Conservation (phyloP, 2,329 filamentous ascomycete species). For the Ascochyta pisi region DNA sequence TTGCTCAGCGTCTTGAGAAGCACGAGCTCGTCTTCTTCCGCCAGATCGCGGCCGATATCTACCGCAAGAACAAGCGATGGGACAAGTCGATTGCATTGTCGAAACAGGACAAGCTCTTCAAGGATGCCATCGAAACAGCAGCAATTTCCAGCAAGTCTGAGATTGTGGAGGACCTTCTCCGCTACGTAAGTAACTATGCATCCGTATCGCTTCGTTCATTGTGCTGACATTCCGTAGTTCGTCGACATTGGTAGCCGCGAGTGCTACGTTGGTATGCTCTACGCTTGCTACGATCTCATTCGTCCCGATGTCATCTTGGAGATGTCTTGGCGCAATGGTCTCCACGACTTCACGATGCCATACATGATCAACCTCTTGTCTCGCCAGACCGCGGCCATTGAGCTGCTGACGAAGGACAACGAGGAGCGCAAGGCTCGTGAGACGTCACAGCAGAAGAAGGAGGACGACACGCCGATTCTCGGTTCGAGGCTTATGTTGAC, state of each 20-base stretch:
- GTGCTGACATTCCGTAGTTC: conserved; percentile 68
- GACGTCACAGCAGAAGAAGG: conserved; percentile 81
- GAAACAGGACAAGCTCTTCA: conserved; percentile 99
- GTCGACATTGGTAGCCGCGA: conserved; percentile 99
- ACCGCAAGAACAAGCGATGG: conserved; percentile 99
- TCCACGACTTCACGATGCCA: conserved; percentile 98
- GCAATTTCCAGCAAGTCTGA: conserved; percentile 90
- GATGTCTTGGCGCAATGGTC: conserved; percentile 93
- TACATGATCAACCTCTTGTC: conserved; percentile 99
- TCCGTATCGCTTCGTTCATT: no score
- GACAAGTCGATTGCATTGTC: conserved; percentile 97
- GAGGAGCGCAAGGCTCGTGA: conserved; percentile 82
- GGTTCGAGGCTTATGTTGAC: conserved; percentile 95
- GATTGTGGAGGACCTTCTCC: conserved; percentile 92
- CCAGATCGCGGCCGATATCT: conserved; percentile 97
- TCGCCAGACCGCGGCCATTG: conserved; percentile 87
- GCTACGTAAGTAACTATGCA: conserved; percentile 79
- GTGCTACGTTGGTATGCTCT: conserved; percentile 99
- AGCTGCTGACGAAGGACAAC: conserved; percentile 89
- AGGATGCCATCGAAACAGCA: conserved; percentile 97
- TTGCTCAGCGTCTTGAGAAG: conserved; percentile 92
- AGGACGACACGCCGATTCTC: conserved; percentile 92
- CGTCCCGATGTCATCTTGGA: conserved; percentile 92
- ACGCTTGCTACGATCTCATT: conserved; percentile 97
- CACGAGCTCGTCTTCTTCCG: conserved; percentile 99